Conservation (phyloP, 768 basidiomycete species). For the Trametes cinnabarina region DNA sequence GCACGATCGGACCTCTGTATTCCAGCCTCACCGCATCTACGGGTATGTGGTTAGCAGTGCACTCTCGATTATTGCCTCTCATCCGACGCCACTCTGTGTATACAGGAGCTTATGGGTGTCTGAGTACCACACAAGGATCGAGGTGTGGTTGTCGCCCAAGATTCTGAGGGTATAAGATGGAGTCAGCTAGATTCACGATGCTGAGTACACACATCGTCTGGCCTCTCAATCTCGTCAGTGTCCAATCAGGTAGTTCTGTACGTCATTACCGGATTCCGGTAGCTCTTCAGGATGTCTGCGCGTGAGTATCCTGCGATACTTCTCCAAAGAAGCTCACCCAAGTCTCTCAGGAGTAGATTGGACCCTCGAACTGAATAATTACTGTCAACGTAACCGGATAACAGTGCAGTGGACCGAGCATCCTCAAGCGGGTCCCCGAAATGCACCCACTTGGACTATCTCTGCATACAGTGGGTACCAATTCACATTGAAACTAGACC, state of each 20-base stretch:
- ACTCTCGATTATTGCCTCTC: background rate
- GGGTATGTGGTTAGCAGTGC: constrained; percentile 10
- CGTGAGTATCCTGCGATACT: constrained; percentile 3
- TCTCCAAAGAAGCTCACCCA: background rate
- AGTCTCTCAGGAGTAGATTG: constrained; percentile 13
- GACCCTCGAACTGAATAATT: constrained; percentile 29
- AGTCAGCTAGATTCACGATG: too few species aligned
- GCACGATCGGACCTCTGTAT: constrained; percentile 8
- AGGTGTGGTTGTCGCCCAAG: too few species aligned
- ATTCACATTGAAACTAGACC: background rate
- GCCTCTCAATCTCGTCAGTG: too few species aligned
- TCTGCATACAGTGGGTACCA: constrained; percentile 29
- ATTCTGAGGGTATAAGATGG: too few species aligned
- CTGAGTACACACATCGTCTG: too few species aligned
- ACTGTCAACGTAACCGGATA: constrained; percentile 19
- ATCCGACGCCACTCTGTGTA: too few species aligned
- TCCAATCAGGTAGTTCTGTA: too few species aligned
- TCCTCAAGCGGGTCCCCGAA: constrained; percentile 22
- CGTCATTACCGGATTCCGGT: too few species aligned
- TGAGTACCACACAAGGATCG: background rate
- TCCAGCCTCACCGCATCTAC: constrained; percentile 12
- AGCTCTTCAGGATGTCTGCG: background rate
- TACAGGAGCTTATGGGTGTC: background rate
- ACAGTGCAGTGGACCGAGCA: constrained; percentile 6
- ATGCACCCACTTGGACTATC: constrained; percentile 29